Evolutionary conservation across 2,329 filamentous ascomycete species (phyloP).

Genomic region (Aspergillus sp.): DNA sequence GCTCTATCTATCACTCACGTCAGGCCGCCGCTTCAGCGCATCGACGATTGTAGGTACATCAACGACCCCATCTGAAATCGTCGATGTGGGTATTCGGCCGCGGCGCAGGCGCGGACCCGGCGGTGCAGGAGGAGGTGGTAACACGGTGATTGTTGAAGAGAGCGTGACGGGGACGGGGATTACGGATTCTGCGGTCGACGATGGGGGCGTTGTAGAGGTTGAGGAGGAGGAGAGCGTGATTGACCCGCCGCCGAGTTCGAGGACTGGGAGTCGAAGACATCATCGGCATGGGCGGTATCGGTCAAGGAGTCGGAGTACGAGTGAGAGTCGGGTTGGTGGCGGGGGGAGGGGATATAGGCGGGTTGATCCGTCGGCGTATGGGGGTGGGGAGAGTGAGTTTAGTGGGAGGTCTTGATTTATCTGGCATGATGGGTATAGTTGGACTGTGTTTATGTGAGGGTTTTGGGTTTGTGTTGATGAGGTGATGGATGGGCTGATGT

Average conservation of each 20-base stretch:
- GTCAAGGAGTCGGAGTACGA: slow-evolving; percentile 55
- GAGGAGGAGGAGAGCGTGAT: slow-evolving; percentile 37
- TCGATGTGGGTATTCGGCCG: slow-evolving; percentile 16
- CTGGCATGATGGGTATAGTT: neutral
- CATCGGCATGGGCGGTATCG: slow-evolving; percentile 45
- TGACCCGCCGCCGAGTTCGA: slow-evolving; percentile 22
- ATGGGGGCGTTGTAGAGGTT: slow-evolving; percentile 40
- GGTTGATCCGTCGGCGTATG: slow-evolving; percentile 50
- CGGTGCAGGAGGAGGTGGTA: neutral
- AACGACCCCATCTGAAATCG: slow-evolving; percentile 34
- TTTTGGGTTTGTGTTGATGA: neutral
- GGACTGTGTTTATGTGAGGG: neutral
- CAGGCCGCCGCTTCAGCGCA: slow-evolving; percentile 42
- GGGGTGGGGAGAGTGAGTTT: slow-evolving; percentile 33
- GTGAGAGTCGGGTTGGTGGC: slow-evolving; percentile 9
- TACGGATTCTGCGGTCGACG: neutral
- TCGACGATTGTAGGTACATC: slow-evolving; percentile 28
- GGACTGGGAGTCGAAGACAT: slow-evolving; percentile 23
- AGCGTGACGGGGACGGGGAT: neutral
- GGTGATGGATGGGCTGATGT: neutral
- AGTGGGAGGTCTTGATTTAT: slow-evolving; percentile 4
- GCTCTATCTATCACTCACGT: slow-evolving; percentile 56
- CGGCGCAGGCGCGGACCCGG: neutral
- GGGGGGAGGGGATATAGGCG: slow-evolving; percentile 34
- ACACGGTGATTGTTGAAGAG: slow-evolving; percentile 11